A percentile compares a stretch with the other conserved stretches of the same genome.
phyloP scores from a whole-genome alignment of 2,329 filamentous ascomycete species.

The Ophiocordyceps sinensis region DNA sequence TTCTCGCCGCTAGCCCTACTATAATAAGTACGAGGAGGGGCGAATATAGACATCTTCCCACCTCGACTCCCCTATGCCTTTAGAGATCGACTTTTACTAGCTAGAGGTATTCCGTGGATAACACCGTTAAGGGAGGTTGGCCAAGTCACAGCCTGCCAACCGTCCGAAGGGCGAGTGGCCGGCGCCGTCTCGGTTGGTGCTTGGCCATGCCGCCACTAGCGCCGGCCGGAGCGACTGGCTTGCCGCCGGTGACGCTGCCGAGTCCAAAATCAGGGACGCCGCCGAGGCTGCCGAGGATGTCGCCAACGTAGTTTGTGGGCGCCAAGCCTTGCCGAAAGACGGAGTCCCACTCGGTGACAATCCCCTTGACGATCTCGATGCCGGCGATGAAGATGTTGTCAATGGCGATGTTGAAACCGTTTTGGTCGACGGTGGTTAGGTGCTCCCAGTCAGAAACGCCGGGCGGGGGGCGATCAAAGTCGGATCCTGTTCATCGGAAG shows the following conservation, averaged over 20 bases:
- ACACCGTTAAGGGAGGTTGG: too few species aligned
- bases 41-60: too few species aligned
- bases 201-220: slow-evolving; percentile 8
- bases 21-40: too few species aligned
- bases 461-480: slow-evolving; percentile 57
- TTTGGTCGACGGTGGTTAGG: slow-evolving; percentile 44
- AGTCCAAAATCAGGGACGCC: slow-evolving; percentile 52
- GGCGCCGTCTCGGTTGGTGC: slow-evolving; percentile 15
- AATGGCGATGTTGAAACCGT: slow-evolving; percentile 47
- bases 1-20: too few species aligned
- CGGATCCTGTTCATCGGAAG: slow-evolving; percentile 28
- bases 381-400: slow-evolving; percentile 54
- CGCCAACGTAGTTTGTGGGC: slow-evolving; percentile 52
- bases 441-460: slow-evolving; percentile 42
- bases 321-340: slow-evolving; percentile 42
- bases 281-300: slow-evolving; percentile 56
- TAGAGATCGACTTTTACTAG: too few species aligned
- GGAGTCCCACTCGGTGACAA: slow-evolving; percentile 44
- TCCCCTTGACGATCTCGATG: slow-evolving; percentile 48
- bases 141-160: slow-evolving; percentile 6
- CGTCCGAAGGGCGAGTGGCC: slow-evolving; percentile 9
- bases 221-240: slow-evolving; percentile 12
- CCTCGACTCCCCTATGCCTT: too few species aligned
- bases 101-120: too few species aligned
- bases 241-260: slow-evolving; percentile 27